Evolutionary conservation across 164 flowering plant species (phyloP).

Genomic region (Umbellularia californica): DNA sequence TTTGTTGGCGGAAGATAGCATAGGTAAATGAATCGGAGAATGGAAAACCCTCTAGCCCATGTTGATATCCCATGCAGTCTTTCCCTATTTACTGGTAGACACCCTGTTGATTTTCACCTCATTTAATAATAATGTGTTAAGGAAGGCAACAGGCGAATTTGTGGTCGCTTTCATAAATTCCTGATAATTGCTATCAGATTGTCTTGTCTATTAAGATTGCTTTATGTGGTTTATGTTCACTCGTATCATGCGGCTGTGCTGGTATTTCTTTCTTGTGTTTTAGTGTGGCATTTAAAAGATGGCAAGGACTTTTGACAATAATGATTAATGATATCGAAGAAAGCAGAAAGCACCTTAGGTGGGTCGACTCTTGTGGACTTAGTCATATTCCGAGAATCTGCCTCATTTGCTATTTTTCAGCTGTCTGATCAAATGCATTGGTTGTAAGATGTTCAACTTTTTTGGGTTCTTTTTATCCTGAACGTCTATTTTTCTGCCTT

Average conservation of each 20-base stretch:
- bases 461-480: no score
- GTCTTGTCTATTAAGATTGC: neutral
- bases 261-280: no score
- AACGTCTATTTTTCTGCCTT: no score
- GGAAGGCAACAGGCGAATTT: neutral
- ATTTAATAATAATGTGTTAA: conserved; percentile 4
- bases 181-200: conserved; percentile 1
- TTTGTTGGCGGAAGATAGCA: conserved; percentile 26
- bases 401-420: no score
- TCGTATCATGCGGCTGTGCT: neutral
- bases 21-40: conserved; percentile 1
- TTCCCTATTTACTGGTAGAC: conserved; percentile 1
- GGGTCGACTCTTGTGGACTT: no score
- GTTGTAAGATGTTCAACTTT: no score
- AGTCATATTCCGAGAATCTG: no score
- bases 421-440: no score
- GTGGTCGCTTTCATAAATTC: neutral
- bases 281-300: neutral
- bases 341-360: no score
- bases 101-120: neutral
- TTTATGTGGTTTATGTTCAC: conserved; percentile 1
- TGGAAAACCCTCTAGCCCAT: conserved; percentile 1
- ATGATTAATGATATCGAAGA: no score
- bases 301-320: no score
- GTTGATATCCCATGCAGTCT: conserved; percentile 10